These are phyloP conservation scores for Phytophthora fragariaefolia DNA, from an alignment of 352 stramenopile species.

Conservation along the genomic window DNA sequence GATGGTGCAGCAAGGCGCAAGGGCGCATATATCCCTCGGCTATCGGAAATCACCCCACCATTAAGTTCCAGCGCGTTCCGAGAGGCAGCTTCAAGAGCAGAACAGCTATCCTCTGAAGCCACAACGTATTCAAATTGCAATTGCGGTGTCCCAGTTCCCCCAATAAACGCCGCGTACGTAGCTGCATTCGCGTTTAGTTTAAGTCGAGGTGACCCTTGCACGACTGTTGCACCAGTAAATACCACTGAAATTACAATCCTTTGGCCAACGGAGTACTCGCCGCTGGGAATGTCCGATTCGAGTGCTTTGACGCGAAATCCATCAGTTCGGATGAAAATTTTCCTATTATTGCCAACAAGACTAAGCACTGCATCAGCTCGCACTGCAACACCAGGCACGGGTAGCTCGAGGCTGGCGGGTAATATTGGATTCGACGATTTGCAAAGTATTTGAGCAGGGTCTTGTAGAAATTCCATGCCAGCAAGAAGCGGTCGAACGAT, in stretches of 20 bases:
- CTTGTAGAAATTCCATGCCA: slow-evolving; percentile 34
- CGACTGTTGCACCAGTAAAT: slow-evolving; percentile 54
- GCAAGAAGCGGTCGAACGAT: slow-evolving; percentile 47
- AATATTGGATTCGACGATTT: slow-evolving; percentile 41
- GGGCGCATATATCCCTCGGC: slow-evolving; percentile 48
- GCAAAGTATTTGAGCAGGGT: slow-evolving; percentile 49
- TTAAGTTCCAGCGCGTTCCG: slow-evolving; percentile 57
- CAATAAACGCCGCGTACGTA: slow-evolving; percentile 56
- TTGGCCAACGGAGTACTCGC: slow-evolving; percentile 68
- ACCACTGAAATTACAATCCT: slow-evolving; percentile 53
- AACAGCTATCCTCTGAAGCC: slow-evolving; percentile 45
- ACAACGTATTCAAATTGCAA: slow-evolving; percentile 74
- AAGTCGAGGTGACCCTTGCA: slow-evolving; percentile 59
- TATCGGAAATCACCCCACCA: slow-evolving; percentile 58
- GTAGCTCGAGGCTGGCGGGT: slow-evolving; percentile 54
- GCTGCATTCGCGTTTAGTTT: slow-evolving; percentile 56
- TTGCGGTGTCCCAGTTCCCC: slow-evolving; percentile 47
- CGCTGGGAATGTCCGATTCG: slow-evolving; percentile 43
- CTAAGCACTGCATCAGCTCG: slow-evolving; percentile 59
- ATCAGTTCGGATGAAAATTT: slow-evolving; percentile 73
- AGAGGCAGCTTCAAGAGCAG: slow-evolving; percentile 56
- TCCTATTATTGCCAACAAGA: slow-evolving; percentile 63
- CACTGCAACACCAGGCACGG: slow-evolving; percentile 47
- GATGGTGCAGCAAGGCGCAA: slow-evolving; percentile 43
- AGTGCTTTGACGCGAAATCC: slow-evolving; percentile 52